Conservation (phyloP, 495 filamentous ascomycete genomes). For the Sphaerosporella brunnea region DNA sequence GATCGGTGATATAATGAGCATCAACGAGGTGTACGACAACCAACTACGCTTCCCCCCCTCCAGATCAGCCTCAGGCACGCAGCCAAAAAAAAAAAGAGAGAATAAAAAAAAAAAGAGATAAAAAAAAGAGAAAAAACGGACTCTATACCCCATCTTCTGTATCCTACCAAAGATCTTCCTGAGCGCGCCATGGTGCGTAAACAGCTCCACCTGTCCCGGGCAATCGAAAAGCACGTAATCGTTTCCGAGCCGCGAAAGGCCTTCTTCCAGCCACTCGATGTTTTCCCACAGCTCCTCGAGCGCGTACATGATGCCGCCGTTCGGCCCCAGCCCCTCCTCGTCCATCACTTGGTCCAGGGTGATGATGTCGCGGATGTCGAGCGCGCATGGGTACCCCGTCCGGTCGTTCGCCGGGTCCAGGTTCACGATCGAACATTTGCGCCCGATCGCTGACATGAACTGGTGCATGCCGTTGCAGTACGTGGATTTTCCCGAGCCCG, state of each 20-base stretch:
- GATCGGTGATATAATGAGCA: slow-evolving; percentile 74
- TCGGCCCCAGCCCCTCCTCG: slow-evolving; percentile 79
- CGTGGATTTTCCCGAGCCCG: slow-evolving; percentile 88
- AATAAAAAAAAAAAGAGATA: slow-evolving; percentile 5
- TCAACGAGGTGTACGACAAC: slow-evolving; percentile 82
- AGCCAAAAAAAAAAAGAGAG: not conserved
- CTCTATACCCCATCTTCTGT: slow-evolving; percentile 83
- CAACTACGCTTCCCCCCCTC: slow-evolving; percentile 36
- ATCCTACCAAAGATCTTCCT: slow-evolving; percentile 78
- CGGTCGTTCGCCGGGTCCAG: slow-evolving; percentile 92
- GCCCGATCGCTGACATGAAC: slow-evolving; percentile 84
- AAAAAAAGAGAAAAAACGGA: slow-evolving; percentile 28
- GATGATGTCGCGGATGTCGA: slow-evolving; percentile 79
- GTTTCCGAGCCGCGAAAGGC: slow-evolving; percentile 57
- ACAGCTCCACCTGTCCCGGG: slow-evolving; percentile 89
- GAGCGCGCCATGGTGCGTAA: slow-evolving; percentile 79
- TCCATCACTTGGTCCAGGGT: slow-evolving; percentile 88
- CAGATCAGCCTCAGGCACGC: not conserved
- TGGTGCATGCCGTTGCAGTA: slow-evolving; percentile 98
- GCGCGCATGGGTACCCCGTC: slow-evolving; percentile 59
- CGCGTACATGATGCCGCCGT: slow-evolving; percentile 81
- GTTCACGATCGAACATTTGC: slow-evolving; percentile 87
- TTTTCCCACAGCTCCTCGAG: slow-evolving; percentile 90
- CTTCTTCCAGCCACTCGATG: slow-evolving; percentile 71
- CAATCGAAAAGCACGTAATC: slow-evolving; percentile 95